phyloP scores from a whole-genome alignment of 116 monocot species.

The Phalaenopsis hybrid region DNA sequence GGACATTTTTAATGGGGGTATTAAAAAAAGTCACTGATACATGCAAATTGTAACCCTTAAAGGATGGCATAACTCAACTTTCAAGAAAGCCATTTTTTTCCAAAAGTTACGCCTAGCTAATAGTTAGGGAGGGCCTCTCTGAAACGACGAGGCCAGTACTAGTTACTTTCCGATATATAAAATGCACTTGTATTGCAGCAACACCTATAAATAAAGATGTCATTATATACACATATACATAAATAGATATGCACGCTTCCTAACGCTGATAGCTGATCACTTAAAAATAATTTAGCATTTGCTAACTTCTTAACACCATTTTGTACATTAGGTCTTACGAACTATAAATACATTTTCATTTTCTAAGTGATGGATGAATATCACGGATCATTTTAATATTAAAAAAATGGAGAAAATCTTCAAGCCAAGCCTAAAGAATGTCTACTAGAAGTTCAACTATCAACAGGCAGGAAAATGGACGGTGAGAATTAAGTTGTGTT shows the following conservation, averaged over 20 bases:
- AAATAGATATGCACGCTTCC: background rate
- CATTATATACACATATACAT: no score
- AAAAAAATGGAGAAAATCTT: no score
- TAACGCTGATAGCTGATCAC: background rate
- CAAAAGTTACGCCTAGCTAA: background rate
- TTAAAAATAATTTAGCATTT: background rate
- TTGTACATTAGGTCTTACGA: no score
- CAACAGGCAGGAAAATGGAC: no score
- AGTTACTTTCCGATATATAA: background rate
- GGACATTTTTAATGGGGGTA: background rate
- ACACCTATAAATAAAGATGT: background rate
- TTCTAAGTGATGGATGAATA: no score
- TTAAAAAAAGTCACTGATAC: background rate
- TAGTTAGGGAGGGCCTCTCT: background rate
- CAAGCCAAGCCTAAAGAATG: no score
- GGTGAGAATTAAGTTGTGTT: no score
- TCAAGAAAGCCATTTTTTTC: background rate
- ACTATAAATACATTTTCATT: no score
- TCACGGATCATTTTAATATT: no score
- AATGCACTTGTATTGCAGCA: background rate
- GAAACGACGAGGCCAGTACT: background rate
- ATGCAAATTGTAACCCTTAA: slow-evolving; percentile 1
- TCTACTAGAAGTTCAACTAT: no score
- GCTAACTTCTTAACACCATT: no score
- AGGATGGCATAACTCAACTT: slow-evolving; percentile 2